phyloP scores from a whole-genome alignment of 83 land plant species.

The Larix sibirica region DNA sequence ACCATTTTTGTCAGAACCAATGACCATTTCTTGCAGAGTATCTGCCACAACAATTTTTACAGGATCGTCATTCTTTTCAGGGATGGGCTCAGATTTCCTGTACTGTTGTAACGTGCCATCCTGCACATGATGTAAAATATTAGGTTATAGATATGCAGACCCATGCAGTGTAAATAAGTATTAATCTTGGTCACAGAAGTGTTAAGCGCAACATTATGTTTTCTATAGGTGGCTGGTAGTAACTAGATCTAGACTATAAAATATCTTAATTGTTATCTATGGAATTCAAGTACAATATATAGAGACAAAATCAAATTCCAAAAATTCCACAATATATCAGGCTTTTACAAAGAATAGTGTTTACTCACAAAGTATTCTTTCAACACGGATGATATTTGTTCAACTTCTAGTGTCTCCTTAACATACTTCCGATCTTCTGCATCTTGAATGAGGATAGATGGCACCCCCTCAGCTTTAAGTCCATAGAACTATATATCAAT shows the following conservation, averaged over 20 bases:
- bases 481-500: conserved; percentile 74
- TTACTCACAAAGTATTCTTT: conserved; percentile 64
- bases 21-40: conserved; percentile 57
- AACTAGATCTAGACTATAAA: not conserved
- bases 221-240: too few species aligned
- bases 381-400: conserved; percentile 68
- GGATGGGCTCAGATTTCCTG: conserved; percentile 73
- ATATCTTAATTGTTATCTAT: too few species aligned
- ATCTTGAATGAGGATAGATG: conserved; percentile 67
- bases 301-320: too few species aligned
- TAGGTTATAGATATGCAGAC: not conserved
- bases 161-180: not conserved
- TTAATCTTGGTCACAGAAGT: not conserved
- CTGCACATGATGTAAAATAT: conserved; percentile 32
- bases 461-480: conserved; percentile 55
- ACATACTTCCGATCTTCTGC: conserved; percentile 45
- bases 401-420: conserved; percentile 45
- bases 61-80: conserved; percentile 68
- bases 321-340: not conserved
- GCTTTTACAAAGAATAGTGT: not conserved
- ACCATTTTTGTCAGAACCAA: conserved; percentile 84
- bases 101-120: conserved; percentile 54
- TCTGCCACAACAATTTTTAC: conserved; percentile 86
- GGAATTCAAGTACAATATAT: too few species aligned
- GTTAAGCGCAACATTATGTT: not conserved